Evolutionary conservation across 768 basidiomycete genomes (phyloP).

Genomic region (Mrakia gelida): DNA sequence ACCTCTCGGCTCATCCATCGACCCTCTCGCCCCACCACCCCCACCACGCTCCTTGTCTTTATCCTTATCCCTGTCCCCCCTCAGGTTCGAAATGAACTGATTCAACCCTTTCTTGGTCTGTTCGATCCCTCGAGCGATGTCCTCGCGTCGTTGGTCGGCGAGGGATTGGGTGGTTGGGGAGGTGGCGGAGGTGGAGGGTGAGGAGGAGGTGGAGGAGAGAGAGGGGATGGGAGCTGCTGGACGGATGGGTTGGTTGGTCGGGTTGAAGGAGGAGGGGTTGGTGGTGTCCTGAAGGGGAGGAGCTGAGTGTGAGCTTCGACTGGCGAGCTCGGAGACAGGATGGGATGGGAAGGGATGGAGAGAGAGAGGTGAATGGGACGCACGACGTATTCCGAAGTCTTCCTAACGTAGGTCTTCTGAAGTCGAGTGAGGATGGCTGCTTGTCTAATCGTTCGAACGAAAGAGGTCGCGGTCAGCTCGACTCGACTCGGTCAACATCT

Average conservation of each 20-base stretch:
- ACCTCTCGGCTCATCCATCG: constrained; percentile 1
- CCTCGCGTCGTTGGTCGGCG: constrained; percentile 14
- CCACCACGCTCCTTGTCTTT: not conserved
- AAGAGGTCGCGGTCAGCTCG: not conserved
- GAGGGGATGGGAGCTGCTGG: not conserved
- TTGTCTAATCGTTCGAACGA: constrained; percentile 8
- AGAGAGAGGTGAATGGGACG: not conserved
- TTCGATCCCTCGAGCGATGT: constrained; percentile 10
- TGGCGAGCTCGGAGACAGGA: not conserved
- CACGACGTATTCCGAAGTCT: constrained; percentile 11
- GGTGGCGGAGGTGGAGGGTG: not conserved
- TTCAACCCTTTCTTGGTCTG: constrained; percentile 27
- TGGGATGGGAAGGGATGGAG: too few species aligned
- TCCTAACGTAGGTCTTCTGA: constrained; percentile 26
- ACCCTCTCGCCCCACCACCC: not conserved
- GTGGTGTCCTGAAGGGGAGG: not conserved
- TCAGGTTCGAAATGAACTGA: constrained; percentile 23
- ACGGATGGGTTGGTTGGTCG: not conserved
- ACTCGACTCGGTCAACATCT: not conserved
- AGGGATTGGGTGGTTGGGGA: not conserved
- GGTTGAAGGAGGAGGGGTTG: not conserved
- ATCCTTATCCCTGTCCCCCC: too few species aligned
- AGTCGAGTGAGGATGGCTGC: constrained; percentile 7
- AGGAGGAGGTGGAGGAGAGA: not conserved
- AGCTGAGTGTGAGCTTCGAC: not conserved